Conservation (phyloP, 1,139 yeast species). For the Sugiyamaella novakii region DNA sequence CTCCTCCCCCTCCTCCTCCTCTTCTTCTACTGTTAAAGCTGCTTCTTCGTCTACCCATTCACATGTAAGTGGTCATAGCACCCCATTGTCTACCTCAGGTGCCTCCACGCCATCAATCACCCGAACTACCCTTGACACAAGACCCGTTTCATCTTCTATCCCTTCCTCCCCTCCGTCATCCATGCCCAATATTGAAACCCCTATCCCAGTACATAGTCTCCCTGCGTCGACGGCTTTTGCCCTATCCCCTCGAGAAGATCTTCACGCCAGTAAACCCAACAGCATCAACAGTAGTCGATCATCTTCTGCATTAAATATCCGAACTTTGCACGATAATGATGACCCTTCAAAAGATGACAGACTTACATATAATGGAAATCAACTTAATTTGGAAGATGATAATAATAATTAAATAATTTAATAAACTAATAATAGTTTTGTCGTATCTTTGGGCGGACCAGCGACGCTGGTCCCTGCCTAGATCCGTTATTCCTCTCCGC, state of each 20-base stretch:
- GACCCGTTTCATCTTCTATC: constrained; percentile 1
- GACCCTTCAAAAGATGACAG: constrained; percentile 37
- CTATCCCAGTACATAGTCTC: neutral
- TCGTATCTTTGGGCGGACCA: too few relatives aligned
- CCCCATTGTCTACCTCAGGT: constrained; percentile 10
- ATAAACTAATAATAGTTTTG: too few relatives aligned
- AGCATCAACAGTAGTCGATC: constrained; percentile 14
- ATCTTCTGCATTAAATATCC: constrained; percentile 28
- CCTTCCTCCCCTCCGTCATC: neutral
- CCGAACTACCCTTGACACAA: constrained; percentile 5
- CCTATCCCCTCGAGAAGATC: constrained; percentile 4
- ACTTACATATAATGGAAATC: constrained; percentile 53
- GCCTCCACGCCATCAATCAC: constrained; percentile 11
- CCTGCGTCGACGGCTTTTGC: neutral
- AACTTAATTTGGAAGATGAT: constrained; percentile 49
- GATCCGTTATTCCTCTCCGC: too few relatives aligned
- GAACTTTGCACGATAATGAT: constrained; percentile 36
- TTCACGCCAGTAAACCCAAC: constrained; percentile 8
- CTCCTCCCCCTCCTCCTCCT: neutral
- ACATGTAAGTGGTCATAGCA: neutral
- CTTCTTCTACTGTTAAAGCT: too few relatives aligned
- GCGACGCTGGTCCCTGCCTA: too few relatives aligned
- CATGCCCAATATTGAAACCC: neutral
- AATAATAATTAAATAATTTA: constrained; percentile 2
- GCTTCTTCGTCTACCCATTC: neutral